Percentiles rank a stretch among this genome's conserved stretches.
These are phyloP conservation scores for Colletotrichum sp. DNA, from an alignment of 2,329 filamentous ascomycete genomes.

Conservation along the genomic window DNA sequence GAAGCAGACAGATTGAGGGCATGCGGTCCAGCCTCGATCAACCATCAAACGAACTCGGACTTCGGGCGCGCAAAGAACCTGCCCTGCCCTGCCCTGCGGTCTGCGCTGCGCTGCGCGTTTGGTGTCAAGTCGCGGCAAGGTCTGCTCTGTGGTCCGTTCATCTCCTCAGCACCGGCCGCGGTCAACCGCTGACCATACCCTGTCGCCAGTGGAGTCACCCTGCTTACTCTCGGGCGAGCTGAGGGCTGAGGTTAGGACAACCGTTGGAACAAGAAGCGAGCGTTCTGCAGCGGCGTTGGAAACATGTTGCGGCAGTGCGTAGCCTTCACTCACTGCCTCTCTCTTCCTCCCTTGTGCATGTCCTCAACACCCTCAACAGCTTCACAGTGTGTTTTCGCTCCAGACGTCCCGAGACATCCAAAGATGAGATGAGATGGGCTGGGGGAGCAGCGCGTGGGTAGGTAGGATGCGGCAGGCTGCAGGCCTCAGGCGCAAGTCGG, in stretches of 20 bases:
- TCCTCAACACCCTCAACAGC: background rate
- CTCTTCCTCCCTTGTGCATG: background rate
- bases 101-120: background rate
- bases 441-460: background rate
- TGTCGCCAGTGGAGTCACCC: background rate
- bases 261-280: background rate
- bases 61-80: background rate
- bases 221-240: background rate
- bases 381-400: background rate
- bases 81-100: background rate
- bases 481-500: background rate
- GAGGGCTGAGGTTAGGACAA: background rate
- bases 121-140: constrained; percentile 7
- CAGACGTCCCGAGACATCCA: background rate
- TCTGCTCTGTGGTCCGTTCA: constrained; percentile 1
- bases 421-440: background rate
- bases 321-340: background rate
- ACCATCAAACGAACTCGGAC: constrained; percentile 11
- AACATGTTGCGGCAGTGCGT: background rate
- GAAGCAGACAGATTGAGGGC: background rate
- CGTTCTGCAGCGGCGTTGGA: background rate
- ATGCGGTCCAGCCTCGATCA: background rate
- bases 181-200: background rate
- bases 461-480: background rate
- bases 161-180: background rate